phyloP scores from a whole-genome alignment of 306 rosid genomes.

The Echinosophora koreensis region DNA sequence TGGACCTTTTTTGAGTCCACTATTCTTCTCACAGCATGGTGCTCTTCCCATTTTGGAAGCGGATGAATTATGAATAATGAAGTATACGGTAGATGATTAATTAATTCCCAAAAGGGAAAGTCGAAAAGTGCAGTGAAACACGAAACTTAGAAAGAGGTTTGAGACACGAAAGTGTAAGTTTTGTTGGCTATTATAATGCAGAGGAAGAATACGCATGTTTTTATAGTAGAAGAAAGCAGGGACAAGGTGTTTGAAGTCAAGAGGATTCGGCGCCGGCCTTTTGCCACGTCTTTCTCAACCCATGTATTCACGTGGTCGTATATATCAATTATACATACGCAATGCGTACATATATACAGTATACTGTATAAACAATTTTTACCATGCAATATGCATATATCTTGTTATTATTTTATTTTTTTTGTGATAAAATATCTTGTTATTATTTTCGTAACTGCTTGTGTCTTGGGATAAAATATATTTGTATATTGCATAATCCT shows the following conservation, averaged over 20 bases:
- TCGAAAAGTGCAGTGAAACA: constrained; percentile 40
- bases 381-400: too few relatives aligned
- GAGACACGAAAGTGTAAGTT: constrained; percentile 40
- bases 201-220: constrained; percentile 40
- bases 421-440: too few relatives aligned
- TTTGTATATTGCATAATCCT: too few relatives aligned
- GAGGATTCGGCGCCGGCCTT: constrained; percentile 91
- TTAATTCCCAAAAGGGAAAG: constrained; percentile 24
- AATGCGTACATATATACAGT: neutral
- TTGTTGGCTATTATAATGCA: constrained; percentile 42
- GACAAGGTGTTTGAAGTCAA: constrained; percentile 69
- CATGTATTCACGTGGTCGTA: constrained; percentile 10
- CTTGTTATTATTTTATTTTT: too few relatives aligned
- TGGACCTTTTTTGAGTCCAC: constrained; percentile 92
- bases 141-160: constrained; percentile 18
- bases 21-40: constrained; percentile 84
- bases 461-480: too few relatives aligned
- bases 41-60: constrained; percentile 79
- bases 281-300: constrained; percentile 51
- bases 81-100: neutral
- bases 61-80: neutral
- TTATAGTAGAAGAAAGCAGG: constrained; percentile 48
- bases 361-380: neutral
- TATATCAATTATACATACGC: constrained; percentile 24
- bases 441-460: too few relatives aligned